Base-by-base conservation (phyloP, 108 stramenopile species). In the Nannochloropsis gaditana region DNA sequence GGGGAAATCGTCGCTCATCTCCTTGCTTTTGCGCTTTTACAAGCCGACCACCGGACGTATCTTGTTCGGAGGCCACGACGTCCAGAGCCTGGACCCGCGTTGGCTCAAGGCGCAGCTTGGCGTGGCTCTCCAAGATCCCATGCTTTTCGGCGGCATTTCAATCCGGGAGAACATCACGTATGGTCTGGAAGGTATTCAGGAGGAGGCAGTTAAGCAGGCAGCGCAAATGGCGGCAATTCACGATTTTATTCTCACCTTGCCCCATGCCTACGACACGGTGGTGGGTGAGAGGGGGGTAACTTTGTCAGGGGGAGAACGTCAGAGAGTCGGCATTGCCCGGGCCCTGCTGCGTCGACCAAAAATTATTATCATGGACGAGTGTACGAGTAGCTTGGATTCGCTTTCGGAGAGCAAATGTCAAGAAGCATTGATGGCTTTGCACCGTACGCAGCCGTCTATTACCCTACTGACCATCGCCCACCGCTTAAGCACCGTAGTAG, bases 11-110 rank as follows among this genome's bases (percentile, higher is more conserved):
- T 92, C 93, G 2, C 92, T 93, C 47, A 87, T 92, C 6, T 80
- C 86, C 5, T 89, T 95, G 19, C 50, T 95, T 2, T 87, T 93
- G 42, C 89, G 94, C 9, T 95, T 94, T 80, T 95, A 95, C 84
- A 93, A 95, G 82, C 91, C 92, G 21, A 84, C 84, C 80, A 80
- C 82, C 31, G 94, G 94, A 21, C 59, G 59, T 6, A 82, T 82
- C 43, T 15, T 42, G 11, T 83, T 21, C 9, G 59, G 79, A 21
- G 84, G 84, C 15, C 41, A 80, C 41, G 84, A 84, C 79, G 17
- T 84, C 10, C 59, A 41, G 21, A 19, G 11, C 5, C 84, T 84
- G 17, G 79, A 84, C 21, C 43, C 43, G 5, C 59, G 79, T 31
- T 84, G 84, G 84, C 79, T 84, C 45, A 45, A 43, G 21, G 31